phyloP scores from a whole-genome alignment of 1,284 basidiomycete genomes.

The Ustilago sp. region DNA sequence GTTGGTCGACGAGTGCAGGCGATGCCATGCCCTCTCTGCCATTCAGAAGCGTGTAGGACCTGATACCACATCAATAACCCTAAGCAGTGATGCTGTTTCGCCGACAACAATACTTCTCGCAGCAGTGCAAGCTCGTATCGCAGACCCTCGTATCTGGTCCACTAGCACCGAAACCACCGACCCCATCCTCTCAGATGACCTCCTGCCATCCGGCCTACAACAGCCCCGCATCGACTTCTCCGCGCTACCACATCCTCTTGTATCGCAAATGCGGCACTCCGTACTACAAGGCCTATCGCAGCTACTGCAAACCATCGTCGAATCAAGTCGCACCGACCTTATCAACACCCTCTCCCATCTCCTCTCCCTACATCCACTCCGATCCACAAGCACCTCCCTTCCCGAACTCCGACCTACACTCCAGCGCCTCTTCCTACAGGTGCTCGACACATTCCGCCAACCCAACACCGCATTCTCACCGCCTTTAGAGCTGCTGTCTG shows the following conservation, averaged over 20 bases:
- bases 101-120: conserved; percentile 10
- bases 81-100: not conserved
- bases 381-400: conserved; percentile 9
- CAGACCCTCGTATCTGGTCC: conserved; percentile 23
- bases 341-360: conserved; percentile 14
- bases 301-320: conserved; percentile 1
- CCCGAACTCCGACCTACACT: conserved; percentile 16
- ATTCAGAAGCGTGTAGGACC: conserved; percentile 6
- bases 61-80: not conserved
- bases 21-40: conserved; percentile 13
- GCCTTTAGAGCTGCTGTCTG: conserved; percentile 4
- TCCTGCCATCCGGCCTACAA: conserved; percentile 22
- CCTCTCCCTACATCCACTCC: conserved; percentile 5
- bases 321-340: conserved; percentile 10
- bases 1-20: conserved; percentile 35
- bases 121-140: conserved; percentile 14
- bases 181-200: conserved; percentile 19
- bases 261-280: conserved; percentile 11
- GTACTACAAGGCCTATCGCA: conserved; percentile 18
- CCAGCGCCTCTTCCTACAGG: conserved; percentile 9
- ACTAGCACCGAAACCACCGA: not conserved
- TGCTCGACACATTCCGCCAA: conserved; percentile 17
- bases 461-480: not conserved
- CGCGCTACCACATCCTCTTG: conserved; percentile 8
- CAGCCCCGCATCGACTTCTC: conserved; percentile 12